Base-by-base conservation (phyloP, 2,329 filamentous ascomycete genomes). In the Myriosclerotinia curreyana region DNA sequence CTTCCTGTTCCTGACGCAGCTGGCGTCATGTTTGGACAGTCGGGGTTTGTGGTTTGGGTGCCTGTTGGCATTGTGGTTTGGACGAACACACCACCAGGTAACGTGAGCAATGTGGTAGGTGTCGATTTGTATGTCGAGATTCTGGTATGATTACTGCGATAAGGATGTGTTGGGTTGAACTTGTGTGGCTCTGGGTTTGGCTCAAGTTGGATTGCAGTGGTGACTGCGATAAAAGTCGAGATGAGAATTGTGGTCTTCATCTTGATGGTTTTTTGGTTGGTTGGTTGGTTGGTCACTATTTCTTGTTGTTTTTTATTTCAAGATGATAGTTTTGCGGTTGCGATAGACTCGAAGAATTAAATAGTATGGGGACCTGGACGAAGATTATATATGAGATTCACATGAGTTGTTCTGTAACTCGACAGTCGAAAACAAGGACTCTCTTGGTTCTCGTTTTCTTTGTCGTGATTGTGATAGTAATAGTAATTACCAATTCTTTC, bases 311-410 rank as follows among this genome's bases (percentile, higher is more conserved):
- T 5, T 31, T 28, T 11, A 11, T 31, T 42, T 53, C 8, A 31
- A 31, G 20, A 34, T n/a, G 9, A 36, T 61, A 22, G 48, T 6
- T 40, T 61, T 50, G 46, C 36, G 46, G 59, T 60, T 60, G 34
- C 31, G 56, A 15, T 60, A 50, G 44, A 60, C 31, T 50, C 44
- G 56, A 46, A 25, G 34, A 5, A 5, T 22, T 25, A 14, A 22
- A 15, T 4, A 5, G 28, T 34, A 7, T 20, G 14, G 40, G 25
- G 20, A n/a, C 6, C 3, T n/a, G 25, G 5, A 11, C 20, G 54
- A 28, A 8, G 51, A 14, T 25, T 55, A 25, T 55, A 55, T 55
- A 9, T 14, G 12, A 22, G 34, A 25, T 55, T 40, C 25, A 36
- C 0, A 38, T 25, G 34, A 9, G 17, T 60, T 60, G 31, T 60